These are phyloP conservation scores for Cytospora paraplurivora DNA, from an alignment of 2,329 filamentous ascomycete species.

Conservation along the genomic window DNA sequence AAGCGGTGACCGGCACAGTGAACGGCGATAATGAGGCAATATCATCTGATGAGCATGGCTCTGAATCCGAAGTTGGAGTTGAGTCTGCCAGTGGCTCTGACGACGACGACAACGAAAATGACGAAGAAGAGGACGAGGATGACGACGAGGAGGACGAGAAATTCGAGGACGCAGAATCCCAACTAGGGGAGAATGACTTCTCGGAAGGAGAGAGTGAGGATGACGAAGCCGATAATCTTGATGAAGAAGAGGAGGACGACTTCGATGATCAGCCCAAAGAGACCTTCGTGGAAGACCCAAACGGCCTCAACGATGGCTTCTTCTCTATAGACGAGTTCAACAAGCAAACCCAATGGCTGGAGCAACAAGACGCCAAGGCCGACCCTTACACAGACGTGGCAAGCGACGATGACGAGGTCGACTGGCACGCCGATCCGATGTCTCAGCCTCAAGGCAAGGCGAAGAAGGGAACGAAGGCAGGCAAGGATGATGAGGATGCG, in stretches of 20 bases:
- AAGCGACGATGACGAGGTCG: slow-evolving; percentile 82
- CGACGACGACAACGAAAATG: slow-evolving; percentile 34
- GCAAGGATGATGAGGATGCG: slow-evolving; percentile 37
- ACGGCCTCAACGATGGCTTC: slow-evolving; percentile 94
- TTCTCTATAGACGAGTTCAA: slow-evolving; percentile 99
- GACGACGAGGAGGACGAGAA: slow-evolving; percentile 37
- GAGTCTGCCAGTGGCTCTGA: slow-evolving; percentile 35
- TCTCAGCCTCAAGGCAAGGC: slow-evolving; percentile 37
- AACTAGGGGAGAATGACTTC: slow-evolving; percentile 33
- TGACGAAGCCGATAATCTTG: slow-evolving; percentile 35
- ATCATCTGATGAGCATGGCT: slow-evolving; percentile 42
- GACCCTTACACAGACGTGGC: slow-evolving; percentile 73
- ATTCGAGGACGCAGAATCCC: slow-evolving; percentile 38
- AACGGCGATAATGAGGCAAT: slow-evolving; percentile 36
- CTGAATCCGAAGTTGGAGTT: slow-evolving; percentile 35
- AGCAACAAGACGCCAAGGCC: slow-evolving; percentile 78
- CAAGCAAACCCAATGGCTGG: slow-evolving; percentile 84
- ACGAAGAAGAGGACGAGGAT: too few species aligned
- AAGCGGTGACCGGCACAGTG: slow-evolving; percentile 8
- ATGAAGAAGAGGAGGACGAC: slow-evolving; percentile 45
- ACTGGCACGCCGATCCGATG: slow-evolving; percentile 83
- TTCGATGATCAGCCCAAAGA: slow-evolving; percentile 52
- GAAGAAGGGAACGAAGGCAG: slow-evolving; percentile 36
- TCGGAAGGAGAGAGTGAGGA: slow-evolving; percentile 37
- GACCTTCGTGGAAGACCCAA: slow-evolving; percentile 69